Evolutionary conservation across 768 basidiomycete genomes (phyloP).

Genomic region (Leccinum uliginosum): DNA sequence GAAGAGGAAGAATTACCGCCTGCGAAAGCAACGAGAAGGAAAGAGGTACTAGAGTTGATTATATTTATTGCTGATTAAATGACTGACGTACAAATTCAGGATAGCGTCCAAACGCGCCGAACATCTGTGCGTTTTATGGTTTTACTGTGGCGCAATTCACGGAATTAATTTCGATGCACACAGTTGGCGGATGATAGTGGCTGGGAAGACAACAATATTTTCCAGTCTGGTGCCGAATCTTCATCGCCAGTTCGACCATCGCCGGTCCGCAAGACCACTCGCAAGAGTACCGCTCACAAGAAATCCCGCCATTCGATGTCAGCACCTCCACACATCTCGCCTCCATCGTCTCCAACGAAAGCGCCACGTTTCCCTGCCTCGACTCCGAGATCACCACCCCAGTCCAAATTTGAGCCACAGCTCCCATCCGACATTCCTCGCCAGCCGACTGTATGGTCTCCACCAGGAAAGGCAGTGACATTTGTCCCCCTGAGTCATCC

Average conservation of each 20-base stretch:
- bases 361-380: constrained; percentile 18
- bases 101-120: constrained; percentile 50
- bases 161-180: not conserved
- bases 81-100: constrained; percentile 35
- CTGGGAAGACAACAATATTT: constrained; percentile 89
- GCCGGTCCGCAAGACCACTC: constrained; percentile 44
- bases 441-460: constrained; percentile 22
- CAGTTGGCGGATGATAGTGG: constrained; percentile 63
- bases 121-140: constrained; percentile 43
- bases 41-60: constrained; percentile 39
- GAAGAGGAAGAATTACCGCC: constrained; percentile 56
- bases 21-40: constrained; percentile 59
- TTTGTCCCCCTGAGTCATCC: constrained; percentile 18
- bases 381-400: constrained; percentile 42
- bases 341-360: constrained; percentile 40
- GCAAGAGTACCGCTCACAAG: constrained; percentile 36
- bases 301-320: constrained; percentile 70
- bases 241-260: constrained; percentile 71
- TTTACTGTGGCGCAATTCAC: constrained; percentile 7
- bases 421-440: constrained; percentile 38
- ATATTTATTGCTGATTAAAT: not conserved
- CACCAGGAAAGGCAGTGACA: constrained; percentile 8
- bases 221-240: constrained; percentile 88
- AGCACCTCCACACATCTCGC: constrained; percentile 55
- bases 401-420: constrained; percentile 53